These are phyloP conservation scores for Cairneyella variabilis DNA, from an alignment of 495 filamentous ascomycete species.

Conservation along the genomic window DNA sequence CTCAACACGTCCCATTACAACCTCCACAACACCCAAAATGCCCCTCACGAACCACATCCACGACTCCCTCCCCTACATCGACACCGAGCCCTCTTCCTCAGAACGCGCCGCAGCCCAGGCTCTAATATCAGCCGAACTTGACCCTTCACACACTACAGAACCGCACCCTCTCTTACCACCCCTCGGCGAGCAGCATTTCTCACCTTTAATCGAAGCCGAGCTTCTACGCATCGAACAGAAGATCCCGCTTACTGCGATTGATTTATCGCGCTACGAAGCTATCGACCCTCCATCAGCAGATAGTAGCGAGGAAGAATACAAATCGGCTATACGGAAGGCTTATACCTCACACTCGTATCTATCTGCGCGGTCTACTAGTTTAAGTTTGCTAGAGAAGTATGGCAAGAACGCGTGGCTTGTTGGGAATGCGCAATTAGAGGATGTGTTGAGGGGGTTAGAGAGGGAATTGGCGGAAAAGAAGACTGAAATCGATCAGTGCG, in stretches of 20 bases:
- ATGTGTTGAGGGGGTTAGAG: constrained; percentile 67
- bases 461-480: constrained; percentile 65
- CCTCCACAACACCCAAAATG: constrained; percentile 11
- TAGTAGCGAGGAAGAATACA: constrained; percentile 4
- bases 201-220: constrained; percentile 59
- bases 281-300: constrained; percentile 33
- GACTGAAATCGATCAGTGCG: constrained; percentile 63
- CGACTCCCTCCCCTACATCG: constrained; percentile 85
- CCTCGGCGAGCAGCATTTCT: constrained; percentile 39
- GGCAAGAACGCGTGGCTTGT: constrained; percentile 92
- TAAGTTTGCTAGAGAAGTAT: constrained; percentile 69
- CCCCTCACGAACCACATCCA: constrained; percentile 37
- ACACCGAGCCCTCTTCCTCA: constrained; percentile 56
- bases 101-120: constrained; percentile 54
- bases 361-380: constrained; percentile 58
- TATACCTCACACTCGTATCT: constrained; percentile 68
- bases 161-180: constrained; percentile 39
- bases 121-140: constrained; percentile 62
- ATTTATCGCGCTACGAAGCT: constrained; percentile 79
- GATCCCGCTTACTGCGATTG: constrained; percentile 57
- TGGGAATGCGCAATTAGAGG: constrained; percentile 74
- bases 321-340: constrained; percentile 33
- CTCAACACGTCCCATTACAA: background rate
- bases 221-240: constrained; percentile 54
- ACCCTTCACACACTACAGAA: constrained; percentile 38